A percentile compares a stretch with the other conserved stretches of the same genome.
Evolutionary conservation across 176 grass and related monocot species (phyloP).

Genomic region (Oryza meridionalis): DNA sequence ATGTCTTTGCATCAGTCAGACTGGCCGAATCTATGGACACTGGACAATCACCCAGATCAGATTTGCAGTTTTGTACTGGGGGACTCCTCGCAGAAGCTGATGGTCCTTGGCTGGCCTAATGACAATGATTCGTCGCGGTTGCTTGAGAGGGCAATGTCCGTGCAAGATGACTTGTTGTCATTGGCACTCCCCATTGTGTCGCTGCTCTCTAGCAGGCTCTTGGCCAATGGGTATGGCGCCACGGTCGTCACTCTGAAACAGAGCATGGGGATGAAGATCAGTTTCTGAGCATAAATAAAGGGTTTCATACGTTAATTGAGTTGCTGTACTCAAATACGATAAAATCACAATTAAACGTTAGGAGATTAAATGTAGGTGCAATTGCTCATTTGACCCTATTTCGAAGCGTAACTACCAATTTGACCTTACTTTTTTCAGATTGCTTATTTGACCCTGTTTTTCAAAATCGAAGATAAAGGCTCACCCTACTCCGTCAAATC

Average conservation of each 20-base stretch:
- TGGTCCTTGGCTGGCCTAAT: slow-evolving; percentile 63
- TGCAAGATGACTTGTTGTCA: slow-evolving; percentile 58
- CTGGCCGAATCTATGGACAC: slow-evolving; percentile 53
- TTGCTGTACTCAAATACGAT: background rate
- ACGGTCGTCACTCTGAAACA: slow-evolving; percentile 63
- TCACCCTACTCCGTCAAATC: too few species aligned
- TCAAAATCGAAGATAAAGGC: too few species aligned
- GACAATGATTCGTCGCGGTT: slow-evolving; percentile 52
- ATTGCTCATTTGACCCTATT: too few species aligned
- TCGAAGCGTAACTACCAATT: too few species aligned
- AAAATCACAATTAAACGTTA: background rate
- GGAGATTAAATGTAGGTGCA: background rate
- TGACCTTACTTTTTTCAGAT: too few species aligned
- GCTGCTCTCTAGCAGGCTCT: slow-evolving; percentile 60
- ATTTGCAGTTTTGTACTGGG: slow-evolving; percentile 70
- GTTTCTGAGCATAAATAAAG: background rate
- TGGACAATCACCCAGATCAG: slow-evolving; percentile 30
- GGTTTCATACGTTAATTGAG: background rate
- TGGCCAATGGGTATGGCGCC: slow-evolving; percentile 59
- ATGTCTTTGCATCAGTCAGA: slow-evolving; percentile 44
- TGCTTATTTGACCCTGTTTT: too few species aligned
- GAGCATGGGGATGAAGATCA: slow-evolving; percentile 26
- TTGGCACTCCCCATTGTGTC: slow-evolving; percentile 52
- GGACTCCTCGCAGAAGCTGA: slow-evolving; percentile 53
- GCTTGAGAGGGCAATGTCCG: slow-evolving; percentile 64